phyloP scores from a whole-genome alignment of 2,329 filamentous ascomycete genomes.

The Fusarium pilosicola region DNA sequence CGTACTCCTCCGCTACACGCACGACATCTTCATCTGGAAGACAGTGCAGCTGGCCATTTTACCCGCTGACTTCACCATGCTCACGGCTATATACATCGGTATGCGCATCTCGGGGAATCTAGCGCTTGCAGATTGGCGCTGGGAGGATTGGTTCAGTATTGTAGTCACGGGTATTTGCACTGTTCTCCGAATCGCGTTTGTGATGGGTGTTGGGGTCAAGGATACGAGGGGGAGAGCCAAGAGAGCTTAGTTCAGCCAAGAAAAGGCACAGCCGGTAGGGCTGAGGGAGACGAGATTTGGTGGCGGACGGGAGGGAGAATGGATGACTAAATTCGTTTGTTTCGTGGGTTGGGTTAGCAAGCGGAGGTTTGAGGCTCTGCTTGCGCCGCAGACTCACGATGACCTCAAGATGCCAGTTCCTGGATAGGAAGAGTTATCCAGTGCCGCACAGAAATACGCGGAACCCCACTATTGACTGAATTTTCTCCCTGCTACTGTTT shows the following conservation, averaged over 20 bases:
- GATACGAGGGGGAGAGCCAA: conserved; percentile 2
- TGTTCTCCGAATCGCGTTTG: conserved; percentile 24
- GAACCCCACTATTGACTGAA: conserved; percentile 1
- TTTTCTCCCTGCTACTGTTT: not conserved
- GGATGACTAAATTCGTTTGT: not conserved
- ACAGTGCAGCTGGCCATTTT: conserved; percentile 31
- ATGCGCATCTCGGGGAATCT: conserved; percentile 19
- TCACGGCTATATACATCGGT: conserved; percentile 25
- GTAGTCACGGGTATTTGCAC: conserved; percentile 18
- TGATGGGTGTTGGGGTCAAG: conserved; percentile 28
- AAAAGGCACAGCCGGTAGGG: not conserved
- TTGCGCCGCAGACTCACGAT: not conserved
- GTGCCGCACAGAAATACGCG: not conserved
- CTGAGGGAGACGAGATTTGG: conserved; percentile 5
- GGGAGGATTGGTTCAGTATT: conserved; percentile 28
- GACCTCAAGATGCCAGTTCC: not conserved
- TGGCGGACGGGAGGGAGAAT: conserved; percentile 5
- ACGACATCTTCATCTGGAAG: conserved; percentile 38
- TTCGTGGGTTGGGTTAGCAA: not conserved
- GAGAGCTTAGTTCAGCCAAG: conserved; percentile 2
- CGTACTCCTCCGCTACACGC: conserved; percentile 30
- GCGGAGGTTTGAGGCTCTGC: not conserved
- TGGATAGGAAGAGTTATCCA: not conserved
- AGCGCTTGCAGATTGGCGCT: conserved; percentile 17
- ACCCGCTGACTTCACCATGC: conserved; percentile 36